These are phyloP conservation scores for Alternaria gansuensis DNA, from an alignment of 2,329 filamentous ascomycete genomes.

Conservation along the genomic window DNA sequence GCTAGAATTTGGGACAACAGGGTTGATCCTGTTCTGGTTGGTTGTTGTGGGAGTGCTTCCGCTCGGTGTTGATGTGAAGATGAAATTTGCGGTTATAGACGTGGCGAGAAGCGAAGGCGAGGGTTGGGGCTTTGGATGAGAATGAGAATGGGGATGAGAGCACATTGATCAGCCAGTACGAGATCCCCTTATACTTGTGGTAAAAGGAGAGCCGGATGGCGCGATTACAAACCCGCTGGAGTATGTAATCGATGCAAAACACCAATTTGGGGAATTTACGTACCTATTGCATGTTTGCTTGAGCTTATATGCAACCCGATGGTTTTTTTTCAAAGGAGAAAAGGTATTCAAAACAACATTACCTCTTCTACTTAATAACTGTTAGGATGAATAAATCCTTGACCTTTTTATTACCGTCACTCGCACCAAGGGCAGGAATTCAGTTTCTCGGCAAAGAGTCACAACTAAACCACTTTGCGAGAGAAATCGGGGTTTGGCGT, in stretches of 20 bases:
- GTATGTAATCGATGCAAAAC: background rate
- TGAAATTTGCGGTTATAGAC: background rate
- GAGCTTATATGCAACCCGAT: background rate
- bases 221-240: background rate
- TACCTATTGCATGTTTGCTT: no score
- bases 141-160: background rate
- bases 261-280: background rate
- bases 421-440: background rate
- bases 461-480: background rate
- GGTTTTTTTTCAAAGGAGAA: background rate
- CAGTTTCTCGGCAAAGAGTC: no score
- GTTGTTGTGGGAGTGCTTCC: background rate
- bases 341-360: background rate
- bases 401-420: conserved; percentile 1
- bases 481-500: no score
- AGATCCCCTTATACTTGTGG: background rate
- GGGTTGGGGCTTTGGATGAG: background rate
- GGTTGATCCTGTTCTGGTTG: background rate
- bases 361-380: background rate
- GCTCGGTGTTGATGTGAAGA: background rate
- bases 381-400: background rate
- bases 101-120: background rate
- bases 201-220: background rate
- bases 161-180: background rate
- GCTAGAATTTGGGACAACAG: background rate